phyloP scores from a whole-genome alignment of 768 basidiomycete genomes.

The Pleurotus djamor region DNA sequence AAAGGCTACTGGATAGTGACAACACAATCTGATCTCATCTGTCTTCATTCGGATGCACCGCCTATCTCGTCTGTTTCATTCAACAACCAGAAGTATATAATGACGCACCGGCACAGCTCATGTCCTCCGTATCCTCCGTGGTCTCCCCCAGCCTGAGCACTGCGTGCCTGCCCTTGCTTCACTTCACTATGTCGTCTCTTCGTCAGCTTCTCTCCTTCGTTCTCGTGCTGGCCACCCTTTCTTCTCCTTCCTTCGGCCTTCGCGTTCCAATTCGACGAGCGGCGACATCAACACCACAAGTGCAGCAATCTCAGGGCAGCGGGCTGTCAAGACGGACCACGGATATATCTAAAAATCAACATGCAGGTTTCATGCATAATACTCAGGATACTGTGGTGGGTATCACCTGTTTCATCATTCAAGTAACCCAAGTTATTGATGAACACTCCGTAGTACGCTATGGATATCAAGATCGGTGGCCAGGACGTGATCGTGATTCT shows the following conservation, averaged over 20 bases:
- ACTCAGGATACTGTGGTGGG: not conserved
- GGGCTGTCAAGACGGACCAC: not conserved
- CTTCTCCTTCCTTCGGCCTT: not conserved
- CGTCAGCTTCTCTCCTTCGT: not conserved
- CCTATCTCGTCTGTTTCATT: too few species aligned
- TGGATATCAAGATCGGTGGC: not conserved
- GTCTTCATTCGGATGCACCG: too few species aligned
- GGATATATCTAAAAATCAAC: constrained; percentile 1
- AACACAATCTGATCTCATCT: too few species aligned
- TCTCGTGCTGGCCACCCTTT: not conserved
- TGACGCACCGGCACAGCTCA: too few species aligned
- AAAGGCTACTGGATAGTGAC: too few species aligned
- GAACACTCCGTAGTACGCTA: not conserved
- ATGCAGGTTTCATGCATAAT: constrained; percentile 1
- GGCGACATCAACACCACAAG: not conserved
- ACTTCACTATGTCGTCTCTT: not conserved
- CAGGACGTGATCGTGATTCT: constrained; percentile 1
- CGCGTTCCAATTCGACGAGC: not conserved
- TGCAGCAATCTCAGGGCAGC: not conserved
- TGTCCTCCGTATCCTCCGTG: too few species aligned
- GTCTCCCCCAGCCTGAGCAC: not conserved
- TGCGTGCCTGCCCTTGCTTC: not conserved
- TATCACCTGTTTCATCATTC: not conserved
- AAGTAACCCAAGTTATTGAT: not conserved
- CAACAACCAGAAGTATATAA: too few species aligned